Evolutionary conservation across 164 flowering plant genomes (phyloP).

Genomic region (Liriodendron chinense): DNA sequence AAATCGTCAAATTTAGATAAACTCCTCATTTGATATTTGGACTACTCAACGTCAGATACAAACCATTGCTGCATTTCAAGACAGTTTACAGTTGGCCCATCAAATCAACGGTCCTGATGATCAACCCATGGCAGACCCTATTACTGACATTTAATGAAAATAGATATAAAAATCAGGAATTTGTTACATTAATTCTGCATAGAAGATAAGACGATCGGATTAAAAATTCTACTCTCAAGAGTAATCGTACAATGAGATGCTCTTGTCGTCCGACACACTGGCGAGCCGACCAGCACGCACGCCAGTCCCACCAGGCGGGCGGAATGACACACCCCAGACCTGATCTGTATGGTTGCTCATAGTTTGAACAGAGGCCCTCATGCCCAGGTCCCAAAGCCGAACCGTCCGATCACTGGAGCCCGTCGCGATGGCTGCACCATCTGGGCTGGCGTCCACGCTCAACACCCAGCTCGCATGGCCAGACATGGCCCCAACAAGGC

Average conservation of each 20-base stretch:
- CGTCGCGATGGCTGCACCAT: conserved; percentile 86
- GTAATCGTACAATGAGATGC: conserved; percentile 80
- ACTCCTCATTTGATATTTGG: no score
- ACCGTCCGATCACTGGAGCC: conserved; percentile 94
- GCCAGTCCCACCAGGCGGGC: conserved; percentile 64
- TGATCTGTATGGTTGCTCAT: conserved; percentile 85
- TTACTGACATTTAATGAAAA: no score
- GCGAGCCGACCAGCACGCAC: conserved; percentile 77
- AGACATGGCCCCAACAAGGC: conserved; percentile 71
- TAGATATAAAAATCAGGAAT: not conserved
- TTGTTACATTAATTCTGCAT: not conserved
- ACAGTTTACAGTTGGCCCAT: no score
- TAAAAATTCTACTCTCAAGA: conserved; percentile 29
- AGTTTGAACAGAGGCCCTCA: conserved; percentile 90
- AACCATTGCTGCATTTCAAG: no score
- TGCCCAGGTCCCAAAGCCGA: conserved; percentile 83
- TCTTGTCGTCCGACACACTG: conserved; percentile 94
- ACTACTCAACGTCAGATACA: no score
- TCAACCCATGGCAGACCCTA: no score
- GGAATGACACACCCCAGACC: conserved; percentile 95
- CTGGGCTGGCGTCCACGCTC: conserved; percentile 90
- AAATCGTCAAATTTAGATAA: no score
- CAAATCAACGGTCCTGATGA: no score
- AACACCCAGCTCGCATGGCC: conserved; percentile 96
- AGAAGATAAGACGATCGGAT: not conserved